These are phyloP conservation scores for Tremellales sp. DNA, from an alignment of 1,284 basidiomycete species.

Conservation along the genomic window DNA sequence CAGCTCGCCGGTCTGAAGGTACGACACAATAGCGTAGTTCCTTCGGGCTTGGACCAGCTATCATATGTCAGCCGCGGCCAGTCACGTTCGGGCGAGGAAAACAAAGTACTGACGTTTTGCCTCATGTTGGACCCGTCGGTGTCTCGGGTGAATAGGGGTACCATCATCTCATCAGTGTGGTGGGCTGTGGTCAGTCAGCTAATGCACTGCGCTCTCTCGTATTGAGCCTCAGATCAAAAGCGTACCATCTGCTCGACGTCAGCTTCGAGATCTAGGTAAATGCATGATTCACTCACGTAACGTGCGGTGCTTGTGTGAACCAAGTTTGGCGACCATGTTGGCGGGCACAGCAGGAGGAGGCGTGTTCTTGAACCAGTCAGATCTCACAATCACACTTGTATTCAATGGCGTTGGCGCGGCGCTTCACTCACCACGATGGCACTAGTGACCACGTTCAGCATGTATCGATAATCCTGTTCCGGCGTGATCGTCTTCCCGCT, in stretches of 20 bases:
- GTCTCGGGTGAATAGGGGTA: slow-evolving; percentile 74
- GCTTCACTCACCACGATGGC: slow-evolving; percentile 50
- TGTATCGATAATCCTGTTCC: slow-evolving; percentile 68
- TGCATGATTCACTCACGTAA: slow-evolving; percentile 62
- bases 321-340: slow-evolving; percentile 71
- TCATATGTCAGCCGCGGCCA: background rate
- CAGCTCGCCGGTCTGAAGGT: slow-evolving; percentile 63
- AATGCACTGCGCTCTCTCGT: background rate
- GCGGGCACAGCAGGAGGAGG: slow-evolving; percentile 74
- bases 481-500: slow-evolving; percentile 44
- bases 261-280: background rate
- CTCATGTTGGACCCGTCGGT: slow-evolving; percentile 62
- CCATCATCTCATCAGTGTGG: slow-evolving; percentile 75
- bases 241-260: slow-evolving; percentile 1
- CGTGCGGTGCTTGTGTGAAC: slow-evolving; percentile 77
- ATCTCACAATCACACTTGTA: too few species aligned
- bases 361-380: slow-evolving; percentile 38
- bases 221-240: background rate
- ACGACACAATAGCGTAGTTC: slow-evolving; percentile 82
- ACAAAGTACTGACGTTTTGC: slow-evolving; percentile 16
- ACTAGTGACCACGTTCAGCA: slow-evolving; percentile 62
- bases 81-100: background rate
- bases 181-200: slow-evolving; percentile 15
- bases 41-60: slow-evolving; percentile 76
- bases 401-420: too few species aligned